Evolutionary conservation across 768 basidiomycete species (phyloP), one percentile per base, ranked within the genome.

Genomic region (Naganishia friedmannii): DNA sequence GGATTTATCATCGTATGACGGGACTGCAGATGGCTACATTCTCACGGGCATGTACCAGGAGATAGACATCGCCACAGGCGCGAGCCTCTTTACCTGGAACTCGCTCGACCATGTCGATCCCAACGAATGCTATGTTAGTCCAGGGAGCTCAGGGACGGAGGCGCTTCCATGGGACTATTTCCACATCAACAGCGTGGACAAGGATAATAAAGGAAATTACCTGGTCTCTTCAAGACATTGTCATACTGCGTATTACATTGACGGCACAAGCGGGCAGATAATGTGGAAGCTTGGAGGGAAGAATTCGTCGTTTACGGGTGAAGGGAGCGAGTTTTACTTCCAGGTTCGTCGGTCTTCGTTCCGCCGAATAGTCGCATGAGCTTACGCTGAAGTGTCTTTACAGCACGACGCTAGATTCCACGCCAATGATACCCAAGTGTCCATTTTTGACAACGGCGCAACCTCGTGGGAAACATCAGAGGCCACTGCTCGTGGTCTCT

Each of bases 101-200:
- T 66, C 74, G 13, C 69, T 78, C 8, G 75, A 75, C 19, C 76
- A 77, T 37, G 57, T 79, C 53, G 39, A 67, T 13, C 74, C 75
- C 0, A 32, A 21, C 2, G 57, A 71, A n/a, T 71, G 73, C 21
- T 79, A 78, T 63, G 72, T 73, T 15, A 48, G 23, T 15, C 74
- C 75, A 0, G 74, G 74, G 10, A 32, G 31, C 13, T 72, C 74
- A 17, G 75, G 70, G 21, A 67, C 68, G n/a, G 37, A 37, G 53
- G 48, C 46, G 37, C 29, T 45, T 15, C 67, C 70, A 45, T 73
- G 57, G 65, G 74, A 74, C 53, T 74, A 66, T 31, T 76, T 76
- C 56, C 78, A 79, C 67, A 73, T 79, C 70, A 79, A 79, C 70
- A 73, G 75, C 26, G 48, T 76, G 29, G 75, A 77, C 5, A 77